Percentiles rank a stretch among this genome's conserved stretches.
Conservation (phyloP, 2,329 filamentous ascomycete species). For the Ilyonectria mors-panacis region DNA sequence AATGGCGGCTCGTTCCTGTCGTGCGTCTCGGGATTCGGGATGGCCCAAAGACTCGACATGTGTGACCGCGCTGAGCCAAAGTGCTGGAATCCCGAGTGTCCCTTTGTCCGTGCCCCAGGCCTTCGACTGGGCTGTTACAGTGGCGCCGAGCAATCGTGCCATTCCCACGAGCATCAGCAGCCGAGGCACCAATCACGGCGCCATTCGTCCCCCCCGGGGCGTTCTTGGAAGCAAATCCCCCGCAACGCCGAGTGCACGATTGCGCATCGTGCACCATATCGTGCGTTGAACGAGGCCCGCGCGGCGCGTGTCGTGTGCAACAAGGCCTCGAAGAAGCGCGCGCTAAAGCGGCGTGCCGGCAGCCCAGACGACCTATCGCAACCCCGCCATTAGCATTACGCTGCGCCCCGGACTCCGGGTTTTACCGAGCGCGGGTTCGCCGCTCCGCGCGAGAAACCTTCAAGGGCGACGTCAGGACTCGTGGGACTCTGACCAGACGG, state of each 20-base stretch:
- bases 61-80: constrained; percentile 16
- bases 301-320: too few relatives aligned
- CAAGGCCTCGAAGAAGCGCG: not conserved
- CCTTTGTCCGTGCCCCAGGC: constrained; percentile 18
- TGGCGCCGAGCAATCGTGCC: constrained; percentile 19
- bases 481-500: not conserved
- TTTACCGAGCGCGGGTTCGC: constrained; percentile 41
- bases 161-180: constrained; percentile 9
- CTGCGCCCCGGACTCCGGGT: constrained; percentile 42
- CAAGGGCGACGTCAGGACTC: constrained; percentile 35
- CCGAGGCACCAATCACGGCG: constrained; percentile 22
- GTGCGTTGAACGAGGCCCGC: not conserved
- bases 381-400: constrained; percentile 53
- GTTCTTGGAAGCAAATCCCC: not conserved
- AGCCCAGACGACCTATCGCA: constrained; percentile 48
- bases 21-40: constrained; percentile 16
- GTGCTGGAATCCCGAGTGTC: constrained; percentile 13
- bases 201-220: not conserved
- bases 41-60: not conserved
- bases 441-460: constrained; percentile 34
- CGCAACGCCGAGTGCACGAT: not conserved
- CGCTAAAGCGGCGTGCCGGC: constrained; percentile 37
- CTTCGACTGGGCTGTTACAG: not conserved
- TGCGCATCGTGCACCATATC: not conserved
- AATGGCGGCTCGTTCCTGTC: too few relatives aligned